Conservation (phyloP, 495 filamentous ascomycete species). For the Lasiosphaeria hispida region DNA sequence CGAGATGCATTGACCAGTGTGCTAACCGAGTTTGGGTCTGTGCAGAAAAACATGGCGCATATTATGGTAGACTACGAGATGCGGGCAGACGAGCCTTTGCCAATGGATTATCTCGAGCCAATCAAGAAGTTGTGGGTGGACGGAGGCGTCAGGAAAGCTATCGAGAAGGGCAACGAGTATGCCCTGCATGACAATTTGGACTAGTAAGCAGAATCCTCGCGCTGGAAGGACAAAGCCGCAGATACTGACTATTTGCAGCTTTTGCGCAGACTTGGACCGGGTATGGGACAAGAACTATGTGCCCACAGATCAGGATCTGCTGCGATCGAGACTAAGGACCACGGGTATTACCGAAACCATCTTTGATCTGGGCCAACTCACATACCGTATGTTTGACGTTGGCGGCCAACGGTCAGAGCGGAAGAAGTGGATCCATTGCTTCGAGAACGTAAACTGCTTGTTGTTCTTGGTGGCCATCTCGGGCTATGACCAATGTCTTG, state of each 20-base stretch:
- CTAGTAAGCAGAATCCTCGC: conserved; percentile 63
- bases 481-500: conserved; percentile 94
- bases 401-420: conserved; percentile 95
- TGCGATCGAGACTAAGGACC: conserved; percentile 87
- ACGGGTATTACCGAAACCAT: conserved; percentile 97
- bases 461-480: conserved; percentile 95
- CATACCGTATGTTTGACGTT: conserved; percentile 98
- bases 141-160: conserved; percentile 76
- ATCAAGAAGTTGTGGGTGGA: conserved; percentile 86
- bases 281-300: conserved; percentile 84
- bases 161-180: conserved; percentile 90
- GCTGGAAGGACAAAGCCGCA: neutral
- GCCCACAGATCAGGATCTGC: conserved; percentile 94
- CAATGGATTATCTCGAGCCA: conserved; percentile 66
- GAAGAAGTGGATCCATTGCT: conserved; percentile 99
- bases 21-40: conserved; percentile 1
- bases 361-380: conserved; percentile 91
- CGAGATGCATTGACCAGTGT: neutral
- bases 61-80: conserved; percentile 70
- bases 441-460: conserved; percentile 92
- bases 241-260: conserved; percentile 52
- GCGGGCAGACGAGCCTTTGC: conserved; percentile 68
- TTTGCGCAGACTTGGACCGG: conserved; percentile 85
- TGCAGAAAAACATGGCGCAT: conserved; percentile 52
- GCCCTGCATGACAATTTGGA: conserved; percentile 91